Evolutionary conservation across 2,329 filamentous ascomycete species (phyloP).

Genomic region (Penicillium sp.): DNA sequence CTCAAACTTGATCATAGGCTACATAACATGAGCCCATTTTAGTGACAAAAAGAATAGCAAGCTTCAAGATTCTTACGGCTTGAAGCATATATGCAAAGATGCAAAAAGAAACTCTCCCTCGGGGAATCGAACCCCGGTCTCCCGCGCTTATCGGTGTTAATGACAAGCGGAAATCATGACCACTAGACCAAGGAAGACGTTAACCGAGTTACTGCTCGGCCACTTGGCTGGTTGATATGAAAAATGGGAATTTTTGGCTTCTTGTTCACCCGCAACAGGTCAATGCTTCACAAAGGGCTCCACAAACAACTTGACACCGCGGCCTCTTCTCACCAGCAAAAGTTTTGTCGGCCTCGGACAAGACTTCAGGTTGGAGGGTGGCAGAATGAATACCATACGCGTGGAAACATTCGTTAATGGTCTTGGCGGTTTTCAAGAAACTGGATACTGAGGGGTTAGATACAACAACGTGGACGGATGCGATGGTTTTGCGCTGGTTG

Average conservation of each 20-base stretch:
- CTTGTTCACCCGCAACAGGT: constrained; percentile 56
- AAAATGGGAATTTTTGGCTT: not conserved
- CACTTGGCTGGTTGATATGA: constrained; percentile 13
- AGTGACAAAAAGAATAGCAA: not conserved
- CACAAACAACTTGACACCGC: constrained; percentile 60
- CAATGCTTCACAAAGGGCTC: constrained; percentile 57
- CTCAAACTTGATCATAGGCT: too few relatives aligned
- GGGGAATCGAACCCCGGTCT: constrained; percentile 49
- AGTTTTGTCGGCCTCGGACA: constrained; percentile 25
- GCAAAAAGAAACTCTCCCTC: constrained; percentile 42
- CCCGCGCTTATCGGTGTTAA: constrained; percentile 41
- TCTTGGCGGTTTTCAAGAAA: constrained; percentile 67
- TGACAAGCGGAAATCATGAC: constrained; percentile 51
- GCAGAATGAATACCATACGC: constrained; percentile 75
- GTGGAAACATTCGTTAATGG: constrained; percentile 72
- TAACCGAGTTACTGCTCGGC: constrained; percentile 13
- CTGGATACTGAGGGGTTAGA: constrained; percentile 60
- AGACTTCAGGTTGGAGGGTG: constrained; percentile 71
- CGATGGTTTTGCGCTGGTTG: constrained; percentile 72
- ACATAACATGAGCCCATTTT: not conserved
- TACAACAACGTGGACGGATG: constrained; percentile 72
- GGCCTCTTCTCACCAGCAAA: constrained; percentile 33
- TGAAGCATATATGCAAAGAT: not conserved
- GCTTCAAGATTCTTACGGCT: not conserved
- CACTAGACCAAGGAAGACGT: constrained; percentile 46